Percentiles rank a stretch among this genome's conserved stretches.
These are phyloP conservation scores for Fusarium sp. DNA, from an alignment of 2,329 filamentous ascomycete species.

Conservation along the genomic window DNA sequence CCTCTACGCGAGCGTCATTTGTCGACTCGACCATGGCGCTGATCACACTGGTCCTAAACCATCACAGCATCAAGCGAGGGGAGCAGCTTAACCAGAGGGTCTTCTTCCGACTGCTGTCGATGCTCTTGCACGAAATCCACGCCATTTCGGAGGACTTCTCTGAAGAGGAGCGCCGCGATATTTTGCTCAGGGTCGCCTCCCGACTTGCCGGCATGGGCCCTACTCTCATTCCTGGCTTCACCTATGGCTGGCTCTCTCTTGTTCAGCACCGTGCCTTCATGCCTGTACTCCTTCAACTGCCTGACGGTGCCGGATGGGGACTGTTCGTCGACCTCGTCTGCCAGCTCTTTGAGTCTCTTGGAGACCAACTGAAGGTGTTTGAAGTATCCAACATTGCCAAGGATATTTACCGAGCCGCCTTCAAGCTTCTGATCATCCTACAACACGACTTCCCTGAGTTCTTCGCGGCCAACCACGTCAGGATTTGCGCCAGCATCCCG, in stretches of 20 bases:
- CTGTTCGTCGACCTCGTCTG: conserved; percentile 76
- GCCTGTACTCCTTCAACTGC: conserved; percentile 74
- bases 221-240: conserved; percentile 78
- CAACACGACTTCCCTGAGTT: conserved; percentile 97
- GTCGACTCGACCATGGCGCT: conserved; percentile 80
- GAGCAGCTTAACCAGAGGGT: conserved; percentile 87
- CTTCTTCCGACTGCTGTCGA: conserved; percentile 88
- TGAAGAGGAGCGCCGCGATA: conserved; percentile 69
- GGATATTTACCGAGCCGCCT: conserved; percentile 82
- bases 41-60: conserved; percentile 80
- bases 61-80: conserved; percentile 81
- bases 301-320: conserved; percentile 75
- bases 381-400: conserved; percentile 74
- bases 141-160: conserved; percentile 64
- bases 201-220: conserved; percentile 79
- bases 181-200: conserved; percentile 74
- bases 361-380: conserved; percentile 78
- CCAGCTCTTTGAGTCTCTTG: conserved; percentile 74
- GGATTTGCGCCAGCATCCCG: conserved; percentile 81
- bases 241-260: conserved; percentile 83
- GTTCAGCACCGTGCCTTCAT: conserved; percentile 86
- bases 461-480: conserved; percentile 83
- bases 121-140: conserved; percentile 78
- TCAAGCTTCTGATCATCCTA: conserved; percentile 83
- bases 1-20: conserved; percentile 71